A percentile compares a stretch with the other conserved stretches of the same genome.
Conservation (phyloP, 768 basidiomycete genomes). For the Grammothele lineata region DNA sequence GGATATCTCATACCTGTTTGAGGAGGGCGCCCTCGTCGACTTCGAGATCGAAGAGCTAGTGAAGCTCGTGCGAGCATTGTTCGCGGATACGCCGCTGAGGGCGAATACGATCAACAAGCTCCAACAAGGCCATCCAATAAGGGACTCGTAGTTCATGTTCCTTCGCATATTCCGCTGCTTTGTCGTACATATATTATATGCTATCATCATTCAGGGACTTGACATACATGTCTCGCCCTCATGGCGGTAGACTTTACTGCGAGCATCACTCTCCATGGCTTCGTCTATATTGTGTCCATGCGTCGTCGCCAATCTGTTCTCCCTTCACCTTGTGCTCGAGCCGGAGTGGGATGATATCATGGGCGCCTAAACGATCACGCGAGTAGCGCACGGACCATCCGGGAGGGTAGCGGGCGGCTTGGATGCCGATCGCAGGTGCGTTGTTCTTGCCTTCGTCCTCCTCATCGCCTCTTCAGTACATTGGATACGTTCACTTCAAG, state of each 20-base stretch:
- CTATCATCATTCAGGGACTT: no score
- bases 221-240: no score
- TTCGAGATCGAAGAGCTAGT: constrained; percentile 83
- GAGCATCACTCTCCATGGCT: background rate
- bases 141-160: constrained; percentile 2
- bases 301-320: constrained; percentile 6
- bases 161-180: background rate
- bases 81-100: constrained; percentile 81
- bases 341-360: no score
- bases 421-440: no score
- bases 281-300: constrained; percentile 7
- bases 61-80: constrained; percentile 77
- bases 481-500: no score
- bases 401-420: no score
- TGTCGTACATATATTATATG: no score
- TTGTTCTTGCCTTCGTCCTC: no score
- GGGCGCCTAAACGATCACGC: no score
- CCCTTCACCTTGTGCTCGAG: constrained; percentile 1
- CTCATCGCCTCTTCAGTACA: no score
- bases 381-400: no score
- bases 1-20: constrained; percentile 89
- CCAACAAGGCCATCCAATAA: constrained; percentile 50
- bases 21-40: constrained; percentile 86
- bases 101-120: constrained; percentile 79
- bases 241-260: no score